Percentiles rank a stretch among this genome's conserved stretches.
Conservation (phyloP, 2,329 filamentous ascomycete genomes). For the Sporothrix euskadiensis region DNA sequence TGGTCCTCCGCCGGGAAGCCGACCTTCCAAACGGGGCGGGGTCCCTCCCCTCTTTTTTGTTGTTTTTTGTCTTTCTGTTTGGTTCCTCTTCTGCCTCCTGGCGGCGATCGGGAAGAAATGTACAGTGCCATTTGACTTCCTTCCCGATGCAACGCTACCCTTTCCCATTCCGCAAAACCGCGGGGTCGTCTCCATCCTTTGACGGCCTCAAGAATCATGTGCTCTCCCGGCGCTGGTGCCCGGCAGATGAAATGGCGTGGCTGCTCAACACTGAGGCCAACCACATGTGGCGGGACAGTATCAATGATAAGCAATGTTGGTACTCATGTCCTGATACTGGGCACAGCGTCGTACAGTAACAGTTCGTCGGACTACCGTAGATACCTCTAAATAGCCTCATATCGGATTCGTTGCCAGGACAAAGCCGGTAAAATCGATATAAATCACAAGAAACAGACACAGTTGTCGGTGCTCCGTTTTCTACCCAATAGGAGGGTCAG, state of each 20-base stretch:
- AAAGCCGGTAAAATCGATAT: background rate
- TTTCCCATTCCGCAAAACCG: background rate
- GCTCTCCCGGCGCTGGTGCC: background rate
- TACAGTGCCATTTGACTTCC: background rate
- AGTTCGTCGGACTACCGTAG: background rate
- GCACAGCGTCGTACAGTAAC: background rate
- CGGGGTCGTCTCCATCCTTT: background rate
- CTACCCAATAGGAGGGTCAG: background rate
- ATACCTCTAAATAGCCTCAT: background rate
- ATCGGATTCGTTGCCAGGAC: background rate
- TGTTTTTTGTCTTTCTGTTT: background rate
- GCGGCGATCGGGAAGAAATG: background rate
- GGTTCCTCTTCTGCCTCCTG: background rate
- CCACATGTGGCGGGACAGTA: background rate
- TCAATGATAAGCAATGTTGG: background rate
- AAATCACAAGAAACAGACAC: background rate
- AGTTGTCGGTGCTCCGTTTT: background rate
- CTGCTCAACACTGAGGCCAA: background rate
- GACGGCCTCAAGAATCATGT: background rate
- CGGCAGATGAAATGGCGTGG: background rate
- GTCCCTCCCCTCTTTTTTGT: too few species aligned
- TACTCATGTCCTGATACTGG: background rate
- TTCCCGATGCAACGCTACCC: conserved; percentile 2
- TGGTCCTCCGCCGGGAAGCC: background rate
- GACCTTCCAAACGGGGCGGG: background rate